A percentile compares a stretch with the other conserved stretches of the same genome.
phyloP scores from a whole-genome alignment of 1,139 yeast species.

The Candida labiduridarum region DNA sequence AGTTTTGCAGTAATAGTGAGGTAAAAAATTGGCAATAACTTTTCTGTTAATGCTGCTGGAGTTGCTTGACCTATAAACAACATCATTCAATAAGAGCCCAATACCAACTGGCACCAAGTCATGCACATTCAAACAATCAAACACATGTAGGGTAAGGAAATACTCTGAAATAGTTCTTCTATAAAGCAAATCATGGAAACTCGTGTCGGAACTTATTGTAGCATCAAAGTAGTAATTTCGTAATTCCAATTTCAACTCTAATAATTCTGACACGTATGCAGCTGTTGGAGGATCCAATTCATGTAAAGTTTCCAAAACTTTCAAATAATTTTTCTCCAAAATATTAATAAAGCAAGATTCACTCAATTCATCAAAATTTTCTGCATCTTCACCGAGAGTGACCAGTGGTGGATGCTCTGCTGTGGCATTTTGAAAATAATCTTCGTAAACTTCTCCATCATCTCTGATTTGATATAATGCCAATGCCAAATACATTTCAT shows the following conservation, averaged over 20 bases:
- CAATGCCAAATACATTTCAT: conserved; percentile 66
- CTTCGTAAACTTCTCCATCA: conserved; percentile 33
- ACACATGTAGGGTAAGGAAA: conserved; percentile 62
- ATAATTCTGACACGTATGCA: conserved; percentile 62
- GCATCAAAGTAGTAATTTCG: conserved; percentile 43
- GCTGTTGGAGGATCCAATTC: conserved; percentile 68
- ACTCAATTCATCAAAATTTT: conserved; percentile 33
- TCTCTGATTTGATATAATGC: conserved; percentile 61
- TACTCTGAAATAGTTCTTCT: conserved; percentile 58
- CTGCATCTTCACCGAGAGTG: conserved; percentile 14
- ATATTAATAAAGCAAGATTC: conserved; percentile 67
- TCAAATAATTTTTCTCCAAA: conserved; percentile 58
- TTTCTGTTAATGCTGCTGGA: conserved; percentile 34
- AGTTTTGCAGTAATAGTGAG: conserved; percentile 57
- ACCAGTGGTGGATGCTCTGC: conserved; percentile 35
- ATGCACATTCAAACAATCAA: conserved; percentile 53
- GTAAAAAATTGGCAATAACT: conserved; percentile 61
- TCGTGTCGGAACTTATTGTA: conserved; percentile 9
- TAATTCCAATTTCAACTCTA: conserved; percentile 67
- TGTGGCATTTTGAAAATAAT: conserved; percentile 36
- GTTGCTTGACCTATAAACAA: conserved; percentile 26
- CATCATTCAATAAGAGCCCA: conserved; percentile 47
- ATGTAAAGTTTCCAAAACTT: conserved; percentile 63
- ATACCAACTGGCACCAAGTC: conserved; percentile 66
- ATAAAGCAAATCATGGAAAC: conserved; percentile 19